Conservation (phyloP, 2,329 filamentous ascomycete species). For the Parastagonospora nodorum region DNA sequence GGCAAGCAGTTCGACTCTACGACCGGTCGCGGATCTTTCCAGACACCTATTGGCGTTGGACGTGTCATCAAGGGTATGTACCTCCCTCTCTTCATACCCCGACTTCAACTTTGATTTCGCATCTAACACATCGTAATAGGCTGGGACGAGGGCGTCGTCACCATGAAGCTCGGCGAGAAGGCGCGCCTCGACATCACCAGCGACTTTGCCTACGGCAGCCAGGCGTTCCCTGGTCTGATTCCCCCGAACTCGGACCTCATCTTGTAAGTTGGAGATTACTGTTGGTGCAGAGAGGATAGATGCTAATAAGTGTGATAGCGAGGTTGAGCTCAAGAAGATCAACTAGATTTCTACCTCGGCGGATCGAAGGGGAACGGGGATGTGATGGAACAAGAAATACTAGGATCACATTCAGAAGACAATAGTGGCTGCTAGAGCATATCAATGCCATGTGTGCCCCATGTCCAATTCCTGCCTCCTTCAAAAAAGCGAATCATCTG, state of each 20-base stretch:
- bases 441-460: not conserved
- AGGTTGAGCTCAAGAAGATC: constrained; percentile 43
- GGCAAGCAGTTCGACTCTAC: constrained; percentile 76
- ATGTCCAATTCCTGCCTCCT: not conserved
- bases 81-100: no score
- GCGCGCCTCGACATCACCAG: constrained; percentile 79
- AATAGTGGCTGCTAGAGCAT: not conserved
- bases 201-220: constrained; percentile 54
- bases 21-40: constrained; percentile 74
- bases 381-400: not conserved
- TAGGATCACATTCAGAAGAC: not conserved
- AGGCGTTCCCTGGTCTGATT: constrained; percentile 71
- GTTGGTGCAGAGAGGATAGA: not conserved
- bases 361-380: not conserved
- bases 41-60: constrained; percentile 77
- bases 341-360: constrained; percentile 22
- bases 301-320: constrained; percentile 10
- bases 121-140: constrained; percentile 32
- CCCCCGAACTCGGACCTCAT: constrained; percentile 74
- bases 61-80: constrained; percentile 79
- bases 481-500: no score
- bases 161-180: constrained; percentile 91
- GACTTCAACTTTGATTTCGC: not conserved
- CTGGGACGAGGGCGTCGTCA: constrained; percentile 64
- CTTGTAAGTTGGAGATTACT: constrained; percentile 69